phyloP scores from a whole-genome alignment of 495 filamentous ascomycete genomes.

The Neurospora sp. region DNA sequence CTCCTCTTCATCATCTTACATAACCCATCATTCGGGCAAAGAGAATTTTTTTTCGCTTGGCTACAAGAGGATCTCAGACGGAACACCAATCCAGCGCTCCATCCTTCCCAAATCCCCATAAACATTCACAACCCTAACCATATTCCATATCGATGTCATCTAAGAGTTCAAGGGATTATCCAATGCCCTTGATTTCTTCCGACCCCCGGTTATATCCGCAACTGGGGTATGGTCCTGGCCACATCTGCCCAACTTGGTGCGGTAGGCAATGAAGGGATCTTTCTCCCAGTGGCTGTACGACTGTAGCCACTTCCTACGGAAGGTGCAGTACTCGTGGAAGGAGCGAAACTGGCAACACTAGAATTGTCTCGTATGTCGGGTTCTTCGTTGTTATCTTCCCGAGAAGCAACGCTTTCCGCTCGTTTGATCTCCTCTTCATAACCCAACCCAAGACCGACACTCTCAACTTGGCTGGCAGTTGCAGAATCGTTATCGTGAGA shows the following conservation, averaged over 20 bases:
- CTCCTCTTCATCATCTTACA: not conserved
- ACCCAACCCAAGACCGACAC: not conserved
- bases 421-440: not conserved
- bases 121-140: not conserved
- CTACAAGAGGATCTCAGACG: not conserved
- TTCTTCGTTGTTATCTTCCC: not conserved
- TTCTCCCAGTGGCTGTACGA: slow-evolving; percentile 8
- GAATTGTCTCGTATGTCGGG: slow-evolving; percentile 2
- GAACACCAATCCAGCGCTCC: not conserved
- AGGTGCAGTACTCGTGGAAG: slow-evolving; percentile 1
- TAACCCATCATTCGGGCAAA: not conserved
- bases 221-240: slow-evolving; percentile 1
- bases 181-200: not conserved
- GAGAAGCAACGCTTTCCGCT: slow-evolving; percentile 9
- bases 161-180: not conserved
- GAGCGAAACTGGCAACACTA: slow-evolving; percentile 10
- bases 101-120: not conserved
- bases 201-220: not conserved
- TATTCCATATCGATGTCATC: not conserved
- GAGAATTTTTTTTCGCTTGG: not conserved
- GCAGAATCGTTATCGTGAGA: not conserved
- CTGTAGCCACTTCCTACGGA: slow-evolving; percentile 6
- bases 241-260: slow-evolving; percentile 27
- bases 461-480: not conserved
- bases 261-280: slow-evolving; percentile 19